phyloP scores from a whole-genome alignment of 192 early-diverging fungal species.

The Geranomyces variabilis region DNA sequence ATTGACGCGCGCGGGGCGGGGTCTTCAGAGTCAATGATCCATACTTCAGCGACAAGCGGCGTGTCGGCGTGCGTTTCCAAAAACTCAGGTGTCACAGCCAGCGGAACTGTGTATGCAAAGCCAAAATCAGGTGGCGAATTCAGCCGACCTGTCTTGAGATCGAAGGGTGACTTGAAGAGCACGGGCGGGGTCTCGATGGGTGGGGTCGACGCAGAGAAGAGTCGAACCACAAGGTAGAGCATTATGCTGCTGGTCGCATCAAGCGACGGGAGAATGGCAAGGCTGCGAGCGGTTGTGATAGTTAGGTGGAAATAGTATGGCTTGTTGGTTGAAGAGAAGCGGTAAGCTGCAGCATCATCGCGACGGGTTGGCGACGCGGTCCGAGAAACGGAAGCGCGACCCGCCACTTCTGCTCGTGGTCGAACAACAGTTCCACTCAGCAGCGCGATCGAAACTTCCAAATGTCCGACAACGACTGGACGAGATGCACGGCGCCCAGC shows the following conservation, averaged over 20 bases:
- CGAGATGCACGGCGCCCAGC: too few species aligned
- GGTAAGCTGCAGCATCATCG: background rate
- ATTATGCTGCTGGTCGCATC: slow-evolving; percentile 5
- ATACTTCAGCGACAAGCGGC: slow-evolving; percentile 44
- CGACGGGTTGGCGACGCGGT: background rate
- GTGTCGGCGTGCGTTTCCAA: slow-evolving; percentile 19
- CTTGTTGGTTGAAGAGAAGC: background rate
- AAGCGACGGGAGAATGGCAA: slow-evolving; percentile 34
- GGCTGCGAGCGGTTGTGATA: slow-evolving; percentile 38
- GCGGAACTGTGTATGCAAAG: slow-evolving; percentile 44
- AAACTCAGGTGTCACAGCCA: slow-evolving; percentile 38
- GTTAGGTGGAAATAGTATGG: slow-evolving; percentile 40
- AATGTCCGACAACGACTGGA: background rate
- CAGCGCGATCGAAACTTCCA: background rate
- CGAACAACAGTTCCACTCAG: background rate
- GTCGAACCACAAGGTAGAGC: slow-evolving; percentile 35
- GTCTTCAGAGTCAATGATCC: slow-evolving; percentile 17
- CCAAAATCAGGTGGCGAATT: slow-evolving; percentile 40
- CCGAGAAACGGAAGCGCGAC: background rate
- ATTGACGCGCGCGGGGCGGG: background rate
- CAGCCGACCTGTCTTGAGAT: slow-evolving; percentile 38
- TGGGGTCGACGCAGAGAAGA: slow-evolving; percentile 35
- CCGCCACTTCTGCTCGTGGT: background rate
- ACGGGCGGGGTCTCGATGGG: slow-evolving; percentile 42
- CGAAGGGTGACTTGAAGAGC: slow-evolving; percentile 45